Evolutionary conservation across 208 protist genomes (phyloP).

Genomic region (Trypanosomatidae sp.): DNA sequence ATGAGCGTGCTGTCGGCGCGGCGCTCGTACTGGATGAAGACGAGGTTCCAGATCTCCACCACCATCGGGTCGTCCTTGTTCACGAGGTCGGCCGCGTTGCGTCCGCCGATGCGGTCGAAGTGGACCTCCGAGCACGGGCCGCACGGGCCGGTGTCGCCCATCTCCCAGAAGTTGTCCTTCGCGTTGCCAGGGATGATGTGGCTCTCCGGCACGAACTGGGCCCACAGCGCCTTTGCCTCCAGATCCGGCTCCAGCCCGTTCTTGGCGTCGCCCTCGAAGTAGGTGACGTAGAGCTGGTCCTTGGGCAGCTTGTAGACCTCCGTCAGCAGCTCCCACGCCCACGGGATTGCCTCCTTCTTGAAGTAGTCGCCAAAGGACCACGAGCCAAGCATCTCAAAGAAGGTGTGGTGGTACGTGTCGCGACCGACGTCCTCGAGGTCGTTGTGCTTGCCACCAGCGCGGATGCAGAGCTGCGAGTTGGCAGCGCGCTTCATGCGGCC

Average conservation of each 20-base stretch:
- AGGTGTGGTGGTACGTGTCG: conserved; percentile 99
- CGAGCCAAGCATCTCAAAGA: conserved; percentile 99
- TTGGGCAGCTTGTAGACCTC: conserved; percentile 93
- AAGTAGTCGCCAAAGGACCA: conserved; percentile 99
- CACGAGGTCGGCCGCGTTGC: conserved; percentile 95
- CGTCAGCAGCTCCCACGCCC: conserved; percentile 98
- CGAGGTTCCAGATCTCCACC: conserved; percentile 99
- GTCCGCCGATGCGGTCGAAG: conserved; percentile 97
- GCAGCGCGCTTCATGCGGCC: conserved; percentile 93
- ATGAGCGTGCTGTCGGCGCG: conserved; percentile 86
- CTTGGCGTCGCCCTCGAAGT: conserved; percentile 96
- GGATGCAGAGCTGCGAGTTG: conserved; percentile 99
- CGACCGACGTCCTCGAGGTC: conserved; percentile 99
- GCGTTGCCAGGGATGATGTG: conserved; percentile 92
- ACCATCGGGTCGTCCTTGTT: conserved; percentile 99
- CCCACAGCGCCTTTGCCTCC: conserved; percentile 95
- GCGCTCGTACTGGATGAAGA: conserved; percentile 99
- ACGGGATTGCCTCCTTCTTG: conserved; percentile 97
- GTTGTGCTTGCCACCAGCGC: conserved; percentile 99
- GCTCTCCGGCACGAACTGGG: conserved; percentile 84
- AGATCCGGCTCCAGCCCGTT: conserved; percentile 88
- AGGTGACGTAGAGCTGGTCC: conserved; percentile 98
- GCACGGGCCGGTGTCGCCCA: conserved; percentile 98
- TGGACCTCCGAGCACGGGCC: conserved; percentile 99
- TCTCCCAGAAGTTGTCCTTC: conserved; percentile 99